Percentiles rank a stretch among this genome's conserved stretches.
phyloP scores from a whole-genome alignment of 2,329 filamentous ascomycete species.

The Trichoderma semiorbis region DNA sequence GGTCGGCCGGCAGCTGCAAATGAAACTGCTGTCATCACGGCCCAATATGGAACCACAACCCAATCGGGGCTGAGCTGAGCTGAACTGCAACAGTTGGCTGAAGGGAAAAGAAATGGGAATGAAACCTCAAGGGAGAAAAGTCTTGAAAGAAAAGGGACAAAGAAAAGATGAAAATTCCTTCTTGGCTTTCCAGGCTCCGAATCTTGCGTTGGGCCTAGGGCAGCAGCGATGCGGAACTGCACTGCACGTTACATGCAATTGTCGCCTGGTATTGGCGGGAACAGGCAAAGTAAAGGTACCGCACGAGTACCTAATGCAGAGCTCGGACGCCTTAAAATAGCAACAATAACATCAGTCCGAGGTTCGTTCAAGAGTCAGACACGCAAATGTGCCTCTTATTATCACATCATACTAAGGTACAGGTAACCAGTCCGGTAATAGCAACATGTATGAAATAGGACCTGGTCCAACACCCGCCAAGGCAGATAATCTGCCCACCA shows the following conservation, averaged over 20 bases:
- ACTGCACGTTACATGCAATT: background rate
- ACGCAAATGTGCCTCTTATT: background rate
- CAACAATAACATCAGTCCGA: background rate
- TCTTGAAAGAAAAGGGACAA: background rate
- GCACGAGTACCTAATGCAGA: background rate
- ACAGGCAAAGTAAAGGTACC: background rate
- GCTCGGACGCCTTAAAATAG: slow-evolving; percentile 10
- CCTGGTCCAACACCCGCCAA: background rate
- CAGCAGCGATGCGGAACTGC: background rate
- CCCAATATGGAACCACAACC: slow-evolving; percentile 4
- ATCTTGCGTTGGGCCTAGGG: background rate
- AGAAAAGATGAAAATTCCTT: background rate
- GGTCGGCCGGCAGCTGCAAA: background rate
- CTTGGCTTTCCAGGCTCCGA: background rate
- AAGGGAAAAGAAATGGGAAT: background rate
- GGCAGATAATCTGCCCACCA: background rate
- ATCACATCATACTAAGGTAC: background rate
- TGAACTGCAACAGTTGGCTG: background rate
- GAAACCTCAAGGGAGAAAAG: background rate
- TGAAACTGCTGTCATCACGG: background rate
- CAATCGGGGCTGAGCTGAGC: background rate
- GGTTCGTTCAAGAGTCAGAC: background rate
- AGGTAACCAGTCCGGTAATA: background rate
- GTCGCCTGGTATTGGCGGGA: background rate
- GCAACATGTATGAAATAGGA: background rate